phyloP scores from a whole-genome alignment of 805 yeast species.

The Saturnispora gosingensis region DNA sequence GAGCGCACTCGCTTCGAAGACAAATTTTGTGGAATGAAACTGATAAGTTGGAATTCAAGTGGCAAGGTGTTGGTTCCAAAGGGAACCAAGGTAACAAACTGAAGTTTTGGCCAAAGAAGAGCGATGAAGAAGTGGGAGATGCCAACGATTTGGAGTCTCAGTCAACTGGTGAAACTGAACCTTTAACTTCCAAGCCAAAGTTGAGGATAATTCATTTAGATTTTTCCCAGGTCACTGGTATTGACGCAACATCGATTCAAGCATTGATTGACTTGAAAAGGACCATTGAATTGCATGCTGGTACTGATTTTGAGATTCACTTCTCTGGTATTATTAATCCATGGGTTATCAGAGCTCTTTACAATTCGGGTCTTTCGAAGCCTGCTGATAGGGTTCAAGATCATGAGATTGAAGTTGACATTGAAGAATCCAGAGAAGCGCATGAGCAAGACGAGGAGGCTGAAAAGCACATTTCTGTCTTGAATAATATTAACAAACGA shows the following conservation, averaged over 20 bases:
- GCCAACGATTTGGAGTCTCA: neutral
- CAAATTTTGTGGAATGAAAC: slow-evolving; percentile 87
- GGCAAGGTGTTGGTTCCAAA: slow-evolving; percentile 5
- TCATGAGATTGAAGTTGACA: slow-evolving; percentile 12
- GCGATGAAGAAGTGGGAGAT: neutral
- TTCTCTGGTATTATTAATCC: slow-evolving; percentile 78
- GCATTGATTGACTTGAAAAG: slow-evolving; percentile 66
- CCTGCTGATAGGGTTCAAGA: slow-evolving; percentile 6
- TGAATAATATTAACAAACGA: neutral
- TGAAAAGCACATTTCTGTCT: neutral
- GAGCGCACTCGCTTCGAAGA: slow-evolving; percentile 41
- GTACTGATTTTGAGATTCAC: slow-evolving; percentile 80
- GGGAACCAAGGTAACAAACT: slow-evolving; percentile 12
- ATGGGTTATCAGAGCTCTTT: slow-evolving; percentile 74
- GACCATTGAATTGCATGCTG: slow-evolving; percentile 64
- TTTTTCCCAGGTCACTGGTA: slow-evolving; percentile 63
- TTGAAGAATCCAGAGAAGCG: slow-evolving; percentile 5
- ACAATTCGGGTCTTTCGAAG: slow-evolving; percentile 61
- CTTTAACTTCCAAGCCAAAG: slow-evolving; percentile 37
- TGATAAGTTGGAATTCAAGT: slow-evolving; percentile 40
- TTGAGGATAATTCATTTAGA: slow-evolving; percentile 71
- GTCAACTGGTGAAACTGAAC: neutral
- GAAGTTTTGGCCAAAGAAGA: slow-evolving; percentile 14
- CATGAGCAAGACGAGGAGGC: slow-evolving; percentile 2
- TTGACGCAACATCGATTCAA: slow-evolving; percentile 77